Base-by-base conservation (phyloP, 2,329 filamentous ascomycete genomes). In the Talaromyces sp. region DNA sequence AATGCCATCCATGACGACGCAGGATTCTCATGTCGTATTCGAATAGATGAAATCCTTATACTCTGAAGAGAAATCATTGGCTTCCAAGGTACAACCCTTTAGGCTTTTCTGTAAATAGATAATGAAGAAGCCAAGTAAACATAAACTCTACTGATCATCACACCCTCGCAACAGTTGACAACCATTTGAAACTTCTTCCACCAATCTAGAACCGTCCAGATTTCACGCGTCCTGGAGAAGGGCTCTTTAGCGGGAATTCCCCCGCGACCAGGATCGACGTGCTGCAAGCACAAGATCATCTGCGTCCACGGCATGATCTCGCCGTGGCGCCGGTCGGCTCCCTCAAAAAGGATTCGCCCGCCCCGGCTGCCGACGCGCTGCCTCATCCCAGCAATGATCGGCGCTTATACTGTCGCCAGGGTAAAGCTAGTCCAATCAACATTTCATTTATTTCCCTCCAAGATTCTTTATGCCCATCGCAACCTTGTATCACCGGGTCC, bases 401-500 rank as follows among this genome's bases (percentile, higher is more conserved):
- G 48, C 51, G 43, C 47, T 30, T 22, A 35, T 43, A 4, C 33
- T 27, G 22, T 37, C 20, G 32, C 33, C 9, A 33, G 3, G 9
- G 10, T 33, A 19, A 7, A 10, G 27, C 27, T 24, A 14, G 13
- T 36, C 43, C 43, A 46, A 46, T 46, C 20, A 24, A 22, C 19
- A 24, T 27, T 22, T 16, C 14, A 46, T 27, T 27, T 16, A 16
- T 36, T 16, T 9, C 27, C 24, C n/a, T 13, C 13, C 9, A 6
- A 19, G 9, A 20, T 35, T 35, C 10, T 43, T 20, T 7, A 57
- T 37, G 40, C 47, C 16, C 48, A 51, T 61, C 41, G 52, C 49
- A 49, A 54, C 49, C 32, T 30, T 50, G 29, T 35, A 61, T 64
- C 62, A 64, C 62, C 49, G 48, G 62, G 51, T 46, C 55, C 24